Percentiles rank a stretch among this genome's conserved stretches.
Evolutionary conservation across 495 filamentous ascomycete genomes (phyloP).

Genomic region (Endocarpon pusillum): DNA sequence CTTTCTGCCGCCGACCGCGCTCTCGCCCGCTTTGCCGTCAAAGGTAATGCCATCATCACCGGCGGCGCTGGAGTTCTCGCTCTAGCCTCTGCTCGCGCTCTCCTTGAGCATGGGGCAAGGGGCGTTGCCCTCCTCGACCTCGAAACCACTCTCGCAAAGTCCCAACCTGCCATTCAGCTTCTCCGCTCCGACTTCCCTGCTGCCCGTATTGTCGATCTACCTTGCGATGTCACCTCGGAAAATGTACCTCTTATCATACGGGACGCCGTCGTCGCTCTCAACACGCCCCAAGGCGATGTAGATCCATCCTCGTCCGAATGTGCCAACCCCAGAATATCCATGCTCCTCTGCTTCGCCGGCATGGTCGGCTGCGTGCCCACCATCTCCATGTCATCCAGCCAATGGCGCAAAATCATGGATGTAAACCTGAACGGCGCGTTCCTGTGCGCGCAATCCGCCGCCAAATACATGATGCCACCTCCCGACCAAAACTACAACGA

Average conservation of each 20-base stretch:
- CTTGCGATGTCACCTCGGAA: conserved; percentile 44
- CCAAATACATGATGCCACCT: conserved; percentile 31
- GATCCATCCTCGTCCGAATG: neutral
- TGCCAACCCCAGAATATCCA: conserved; percentile 21
- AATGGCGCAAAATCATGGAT: conserved; percentile 44
- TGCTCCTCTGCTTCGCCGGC: conserved; percentile 49
- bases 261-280: neutral
- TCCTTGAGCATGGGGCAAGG: conserved; percentile 50
- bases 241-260: no score
- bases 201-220: conserved; percentile 24
- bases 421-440: conserved; percentile 55
- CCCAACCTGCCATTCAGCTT: conserved; percentile 12
- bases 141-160: conserved; percentile 19
- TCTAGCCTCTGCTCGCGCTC: conserved; percentile 36
- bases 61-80: conserved; percentile 52
- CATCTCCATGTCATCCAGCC: conserved; percentile 31
- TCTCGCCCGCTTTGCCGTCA: conserved; percentile 39
- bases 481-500: no score
- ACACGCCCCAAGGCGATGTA: neutral
- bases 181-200: conserved; percentile 35
- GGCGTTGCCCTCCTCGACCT: conserved; percentile 45
- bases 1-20: conserved; percentile 30
- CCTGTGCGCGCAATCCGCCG: conserved; percentile 48
- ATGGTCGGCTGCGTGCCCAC: conserved; percentile 43
- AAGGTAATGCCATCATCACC: conserved; percentile 49